Conservation (phyloP, 2,329 filamentous ascomycete genomes). For the Calonectria crousiana region DNA sequence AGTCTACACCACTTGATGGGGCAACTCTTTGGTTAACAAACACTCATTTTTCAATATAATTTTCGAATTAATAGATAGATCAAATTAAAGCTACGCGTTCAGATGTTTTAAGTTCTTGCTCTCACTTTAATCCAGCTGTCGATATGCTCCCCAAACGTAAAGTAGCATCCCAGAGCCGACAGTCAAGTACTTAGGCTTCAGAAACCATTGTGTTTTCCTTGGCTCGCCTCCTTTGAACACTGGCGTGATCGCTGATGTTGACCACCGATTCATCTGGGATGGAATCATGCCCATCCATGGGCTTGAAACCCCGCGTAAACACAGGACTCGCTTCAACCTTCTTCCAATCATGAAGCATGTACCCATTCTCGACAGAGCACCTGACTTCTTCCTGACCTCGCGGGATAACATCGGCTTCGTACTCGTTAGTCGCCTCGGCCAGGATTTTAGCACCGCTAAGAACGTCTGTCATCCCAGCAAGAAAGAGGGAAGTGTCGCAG, state of each 20-base stretch:
- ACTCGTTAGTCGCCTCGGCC: constrained; percentile 14
- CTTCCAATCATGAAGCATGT: constrained; percentile 41
- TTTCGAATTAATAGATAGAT: not conserved
- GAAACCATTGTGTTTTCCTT: not conserved
- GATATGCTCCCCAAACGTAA: not conserved
- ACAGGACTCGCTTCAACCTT: constrained; percentile 37
- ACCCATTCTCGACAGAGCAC: constrained; percentile 38
- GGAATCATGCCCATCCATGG: constrained; percentile 37
- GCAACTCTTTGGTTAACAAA: no score
- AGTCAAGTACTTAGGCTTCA: not conserved
- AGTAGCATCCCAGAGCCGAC: not conserved
- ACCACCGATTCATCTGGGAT: not conserved
- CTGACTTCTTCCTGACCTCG: constrained; percentile 39
- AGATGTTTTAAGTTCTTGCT: not conserved
- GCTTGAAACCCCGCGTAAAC: constrained; percentile 38
- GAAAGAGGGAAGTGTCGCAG: constrained; percentile 32
- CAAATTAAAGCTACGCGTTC: not conserved
- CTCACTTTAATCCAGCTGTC: no score
- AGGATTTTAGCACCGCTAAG: constrained; percentile 3
- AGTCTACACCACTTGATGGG: not conserved
- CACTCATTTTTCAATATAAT: not conserved
- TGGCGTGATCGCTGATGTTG: constrained; percentile 3
- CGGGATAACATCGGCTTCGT: constrained; percentile 37
- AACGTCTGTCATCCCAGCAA: constrained; percentile 23
- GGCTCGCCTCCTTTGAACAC: not conserved